Evolutionary conservation across 495 filamentous ascomycete species (phyloP).

Genomic region (Trypethelium eluteriae): DNA sequence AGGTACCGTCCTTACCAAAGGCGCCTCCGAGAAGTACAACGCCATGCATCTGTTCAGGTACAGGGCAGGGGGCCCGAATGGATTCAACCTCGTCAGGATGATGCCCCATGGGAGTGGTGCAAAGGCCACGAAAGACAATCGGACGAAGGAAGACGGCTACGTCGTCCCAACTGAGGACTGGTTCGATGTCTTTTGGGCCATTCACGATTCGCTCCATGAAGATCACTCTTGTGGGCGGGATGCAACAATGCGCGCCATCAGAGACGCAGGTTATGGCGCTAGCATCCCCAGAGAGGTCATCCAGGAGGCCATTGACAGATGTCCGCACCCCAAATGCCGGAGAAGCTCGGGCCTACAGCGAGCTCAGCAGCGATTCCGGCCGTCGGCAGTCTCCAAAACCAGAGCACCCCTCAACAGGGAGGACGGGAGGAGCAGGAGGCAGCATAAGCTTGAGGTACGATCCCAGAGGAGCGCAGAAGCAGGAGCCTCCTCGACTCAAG

Average conservation of each 20-base stretch:
- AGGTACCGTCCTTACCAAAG: background rate
- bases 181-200: background rate
- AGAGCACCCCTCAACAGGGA: background rate
- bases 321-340: background rate
- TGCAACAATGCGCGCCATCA: background rate
- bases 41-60: background rate
- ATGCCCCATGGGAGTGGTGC: background rate
- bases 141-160: background rate
- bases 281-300: constrained; percentile 7
- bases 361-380: background rate
- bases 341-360: background rate
- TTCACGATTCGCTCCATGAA: background rate
- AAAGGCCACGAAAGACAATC: background rate
- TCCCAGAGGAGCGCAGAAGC: background rate
- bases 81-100: background rate
- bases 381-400: background rate
- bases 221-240: background rate
- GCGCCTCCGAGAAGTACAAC: background rate
- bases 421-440: background rate
- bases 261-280: background rate
- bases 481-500: background rate
- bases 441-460: background rate
- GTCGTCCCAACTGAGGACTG: constrained; percentile 1
- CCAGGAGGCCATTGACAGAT: background rate
- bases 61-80: background rate